These are phyloP conservation scores for Phytophthora vignae DNA, from an alignment of 352 stramenopile genomes.

Conservation along the genomic window DNA sequence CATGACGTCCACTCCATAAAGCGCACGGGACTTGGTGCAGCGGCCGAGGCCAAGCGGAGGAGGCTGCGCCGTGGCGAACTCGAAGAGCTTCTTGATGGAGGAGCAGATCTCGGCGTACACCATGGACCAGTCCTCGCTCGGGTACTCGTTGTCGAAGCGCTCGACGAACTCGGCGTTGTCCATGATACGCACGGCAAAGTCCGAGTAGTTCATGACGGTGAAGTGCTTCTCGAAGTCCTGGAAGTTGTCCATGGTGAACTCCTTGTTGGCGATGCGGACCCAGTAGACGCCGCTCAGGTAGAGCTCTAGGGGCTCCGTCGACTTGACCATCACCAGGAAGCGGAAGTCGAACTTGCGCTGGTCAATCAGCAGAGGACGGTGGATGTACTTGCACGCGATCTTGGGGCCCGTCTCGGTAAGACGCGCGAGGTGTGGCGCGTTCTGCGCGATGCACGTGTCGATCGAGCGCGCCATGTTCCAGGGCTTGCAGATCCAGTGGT, in stretches of 20 bases:
- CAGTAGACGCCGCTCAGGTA: conserved; percentile 64
- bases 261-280: conserved; percentile 64
- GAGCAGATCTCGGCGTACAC: conserved; percentile 54
- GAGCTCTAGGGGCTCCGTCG: conserved; percentile 54
- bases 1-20: conserved; percentile 70
- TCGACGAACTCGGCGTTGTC: conserved; percentile 55
- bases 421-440: conserved; percentile 51
- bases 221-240: conserved; percentile 70
- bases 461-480: conserved; percentile 73
- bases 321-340: conserved; percentile 67
- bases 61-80: conserved; percentile 47
- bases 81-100: conserved; percentile 63
- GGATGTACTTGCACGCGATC: conserved; percentile 66
- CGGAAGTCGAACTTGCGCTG: conserved; percentile 69
- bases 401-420: conserved; percentile 62
- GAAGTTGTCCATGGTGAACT: conserved; percentile 67
- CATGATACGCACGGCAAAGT: conserved; percentile 61
- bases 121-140: conserved; percentile 52
- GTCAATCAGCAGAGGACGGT: conserved; percentile 61
- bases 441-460: conserved; percentile 61
- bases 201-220: conserved; percentile 72
- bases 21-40: conserved; percentile 57
- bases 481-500: conserved; percentile 71
- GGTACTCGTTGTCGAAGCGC: conserved; percentile 61
- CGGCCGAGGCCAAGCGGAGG: conserved; percentile 57